Percentiles rank a stretch among this genome's conserved stretches.
Conservation (phyloP, 2,329 filamentous ascomycete species). For the Fusarium drepaniforme region DNA sequence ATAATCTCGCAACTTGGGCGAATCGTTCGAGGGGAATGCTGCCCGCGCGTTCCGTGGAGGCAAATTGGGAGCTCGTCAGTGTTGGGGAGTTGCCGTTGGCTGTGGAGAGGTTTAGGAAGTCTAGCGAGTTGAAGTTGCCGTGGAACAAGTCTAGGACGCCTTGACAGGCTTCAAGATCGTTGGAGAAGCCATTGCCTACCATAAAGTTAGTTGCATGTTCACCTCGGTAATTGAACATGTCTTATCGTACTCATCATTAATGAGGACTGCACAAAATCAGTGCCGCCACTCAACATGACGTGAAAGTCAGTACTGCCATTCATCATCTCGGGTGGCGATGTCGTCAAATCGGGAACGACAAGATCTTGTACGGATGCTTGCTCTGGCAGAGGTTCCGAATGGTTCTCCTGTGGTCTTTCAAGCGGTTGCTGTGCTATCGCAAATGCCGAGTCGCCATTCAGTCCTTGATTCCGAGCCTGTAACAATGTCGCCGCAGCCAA, state of each 20-base stretch:
- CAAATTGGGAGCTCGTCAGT: not conserved
- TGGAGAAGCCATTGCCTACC: not conserved
- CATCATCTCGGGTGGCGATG: not conserved
- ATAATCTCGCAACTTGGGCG: slow-evolving; percentile 3
- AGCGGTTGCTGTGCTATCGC: not conserved
- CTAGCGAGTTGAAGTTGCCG: not conserved
- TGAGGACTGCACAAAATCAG: not conserved
- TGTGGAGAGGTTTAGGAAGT: not conserved
- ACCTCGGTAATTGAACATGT: not conserved
- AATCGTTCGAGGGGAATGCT: slow-evolving; percentile 8
- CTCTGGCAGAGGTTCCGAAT: not conserved
- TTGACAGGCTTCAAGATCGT: not conserved
- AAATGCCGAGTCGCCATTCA: not conserved
- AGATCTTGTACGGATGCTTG: not conserved
- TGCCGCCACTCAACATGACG: not conserved
- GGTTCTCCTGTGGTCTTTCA: not conserved
- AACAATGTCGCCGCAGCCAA: not conserved
- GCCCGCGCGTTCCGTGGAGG: not conserved
- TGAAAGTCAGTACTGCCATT: not conserved
- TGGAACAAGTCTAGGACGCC: not conserved
- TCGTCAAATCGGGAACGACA: not conserved
- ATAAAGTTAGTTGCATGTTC: not conserved
- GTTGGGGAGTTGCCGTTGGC: not conserved
- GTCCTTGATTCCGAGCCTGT: not conserved
- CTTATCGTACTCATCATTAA: not conserved